These are phyloP conservation scores for Artemisia tridentata DNA, from an alignment of 129 eudicot genomes.

Conservation along the genomic window DNA sequence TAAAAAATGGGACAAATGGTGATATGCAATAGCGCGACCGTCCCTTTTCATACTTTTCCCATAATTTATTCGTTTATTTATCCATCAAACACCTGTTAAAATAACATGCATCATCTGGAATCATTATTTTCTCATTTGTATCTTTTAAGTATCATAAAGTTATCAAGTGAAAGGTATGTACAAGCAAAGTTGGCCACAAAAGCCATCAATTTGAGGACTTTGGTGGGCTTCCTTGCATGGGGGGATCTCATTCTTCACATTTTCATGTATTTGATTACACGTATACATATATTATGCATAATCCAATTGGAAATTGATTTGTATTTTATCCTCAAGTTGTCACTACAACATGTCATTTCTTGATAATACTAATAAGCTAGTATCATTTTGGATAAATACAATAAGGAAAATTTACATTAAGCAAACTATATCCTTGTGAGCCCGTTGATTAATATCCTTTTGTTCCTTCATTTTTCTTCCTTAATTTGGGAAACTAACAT, in stretches of 20 bases:
- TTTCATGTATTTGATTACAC: background rate
- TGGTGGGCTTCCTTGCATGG: constrained; percentile 27
- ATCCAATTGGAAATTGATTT: constrained; percentile 1
- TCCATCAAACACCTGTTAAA: constrained; percentile 1
- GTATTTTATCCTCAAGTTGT: constrained; percentile 18
- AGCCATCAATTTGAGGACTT: constrained; percentile 14
- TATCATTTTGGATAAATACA: constrained; percentile 31
- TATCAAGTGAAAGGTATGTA: constrained; percentile 32
- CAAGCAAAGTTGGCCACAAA: constrained; percentile 31
- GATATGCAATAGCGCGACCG: no score
- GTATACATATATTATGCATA: background rate
- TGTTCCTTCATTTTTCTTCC: background rate
- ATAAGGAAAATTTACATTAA: constrained; percentile 15
- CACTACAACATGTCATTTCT: constrained; percentile 29
- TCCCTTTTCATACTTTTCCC: no score
- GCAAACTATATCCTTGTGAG: constrained; percentile 18
- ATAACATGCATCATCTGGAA: constrained; percentile 5
- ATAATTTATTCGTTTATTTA: background rate
- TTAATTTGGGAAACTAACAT: constrained; percentile 70
- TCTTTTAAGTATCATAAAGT: constrained; percentile 24
- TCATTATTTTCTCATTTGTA: constrained; percentile 19
- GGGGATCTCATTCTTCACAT: constrained; percentile 24
- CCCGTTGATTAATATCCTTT: constrained; percentile 21
- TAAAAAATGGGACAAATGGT: no score
- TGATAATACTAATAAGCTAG: constrained; percentile 21